Base-by-base conservation (phyloP, 2,329 filamentous ascomycete species). In the Colletotrichum sp. region DNA sequence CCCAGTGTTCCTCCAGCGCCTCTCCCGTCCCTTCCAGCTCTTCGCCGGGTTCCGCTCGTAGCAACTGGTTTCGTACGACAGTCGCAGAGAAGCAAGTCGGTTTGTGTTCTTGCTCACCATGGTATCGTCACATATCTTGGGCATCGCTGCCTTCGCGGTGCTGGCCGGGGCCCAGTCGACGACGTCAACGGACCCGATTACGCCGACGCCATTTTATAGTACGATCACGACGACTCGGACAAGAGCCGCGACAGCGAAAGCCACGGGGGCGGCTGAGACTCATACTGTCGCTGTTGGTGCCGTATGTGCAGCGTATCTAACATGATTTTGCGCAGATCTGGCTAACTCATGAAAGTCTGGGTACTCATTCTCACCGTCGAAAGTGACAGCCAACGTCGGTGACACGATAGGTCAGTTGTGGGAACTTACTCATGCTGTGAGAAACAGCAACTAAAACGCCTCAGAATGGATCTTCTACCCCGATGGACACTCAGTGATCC, bases 401-500 rank as follows among this genome's bases (percentile, higher is more conserved):
- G 89, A 91, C 79, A 83, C 85, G 7, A 84, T 91, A 59, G 81
- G 87, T 88, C 78, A 75, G 83, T 80, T 52, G 44, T 24, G 44
- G n/a, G 22, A 18, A 9, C 55, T 26, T 0, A 44, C 6, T 10
- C 5, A 4, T 26, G n/a, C 16, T 2, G 15, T 16, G 8, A 12
- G 5, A 16, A n/a, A 8, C 62, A 44, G 6, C 7, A 24, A 18
- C 28, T 73, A 63, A 80, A 76, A 78, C 57, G 75, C 65, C 67
- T 13, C 68, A 86, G 87, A 90, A 76, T 94, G 91, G 82, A 85
- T 89, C 59, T 93, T 94, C 80, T 93, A 91, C 78, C 91, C 92
- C 2, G 86, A 86, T 26, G 92, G 90, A 68, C 92, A 94, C 80
- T 92, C 91, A 5, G 90, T 94, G n/a, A 90, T 90, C 10, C 88